phyloP scores from a whole-genome alignment of 148 eudicot species.

The Rhododendron kiyosumense region DNA sequence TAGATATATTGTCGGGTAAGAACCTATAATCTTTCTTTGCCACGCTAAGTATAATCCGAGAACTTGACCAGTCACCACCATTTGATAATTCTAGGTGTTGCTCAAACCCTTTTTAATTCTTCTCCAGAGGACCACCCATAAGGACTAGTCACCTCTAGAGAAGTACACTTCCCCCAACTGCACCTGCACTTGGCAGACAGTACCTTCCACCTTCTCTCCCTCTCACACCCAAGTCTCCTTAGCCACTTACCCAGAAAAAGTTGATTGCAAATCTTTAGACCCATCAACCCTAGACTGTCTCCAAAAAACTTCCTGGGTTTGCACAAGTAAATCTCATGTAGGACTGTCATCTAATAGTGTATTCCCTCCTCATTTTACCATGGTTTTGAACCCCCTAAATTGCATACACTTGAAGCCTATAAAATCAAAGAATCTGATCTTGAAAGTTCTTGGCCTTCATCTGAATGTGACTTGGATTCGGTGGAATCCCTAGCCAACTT shows the following conservation, averaged over 20 bases:
- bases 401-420: background rate
- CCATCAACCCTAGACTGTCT: background rate
- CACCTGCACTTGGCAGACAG: background rate
- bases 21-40: background rate
- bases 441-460: background rate
- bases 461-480: background rate
- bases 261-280: background rate
- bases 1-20: background rate
- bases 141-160: background rate
- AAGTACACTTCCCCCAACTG: background rate
- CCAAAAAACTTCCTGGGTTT: background rate
- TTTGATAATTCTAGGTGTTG: background rate
- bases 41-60: background rate
- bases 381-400: background rate
- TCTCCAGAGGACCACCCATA: background rate
- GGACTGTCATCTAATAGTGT: background rate
- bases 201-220: background rate
- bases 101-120: background rate
- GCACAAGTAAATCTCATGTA: background rate
- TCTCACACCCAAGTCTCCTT: background rate
- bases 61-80: background rate
- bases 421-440: background rate
- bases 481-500: constrained; percentile 1
- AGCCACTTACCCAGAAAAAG: background rate
- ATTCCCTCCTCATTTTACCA: background rate